Base-by-base conservation (phyloP, 495 filamentous ascomycete species). In the Melanomma pulvis-pyrius region DNA sequence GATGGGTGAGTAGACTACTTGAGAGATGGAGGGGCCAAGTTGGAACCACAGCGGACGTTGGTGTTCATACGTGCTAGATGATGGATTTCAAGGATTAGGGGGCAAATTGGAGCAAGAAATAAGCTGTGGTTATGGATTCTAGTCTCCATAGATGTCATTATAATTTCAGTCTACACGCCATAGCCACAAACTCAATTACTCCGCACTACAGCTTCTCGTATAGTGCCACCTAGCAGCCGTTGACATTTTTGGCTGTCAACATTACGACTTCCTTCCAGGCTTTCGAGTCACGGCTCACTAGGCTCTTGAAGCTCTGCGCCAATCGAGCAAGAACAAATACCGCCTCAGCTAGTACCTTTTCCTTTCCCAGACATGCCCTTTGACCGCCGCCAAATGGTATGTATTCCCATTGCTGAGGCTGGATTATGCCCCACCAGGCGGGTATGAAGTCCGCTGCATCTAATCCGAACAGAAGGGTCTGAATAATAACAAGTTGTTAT, bases 241-340 rank as follows among this genome's bases (percentile, higher is more conserved):
- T 63, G 13, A 58, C 68, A 32, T 59, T 73, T 36, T 71, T 73
- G 17, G 57, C 61, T 2, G 70, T 73, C 30, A 73, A 41, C 26
- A 57, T 61, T 22, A 73, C 24, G 46, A 68, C 48, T 22, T 63
- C 67, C 52, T 67, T 70, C 58, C 63, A 73, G n/a, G 32, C 49
- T 29, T 50, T 28, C 0, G 26, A 32, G 26, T 73, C 70, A 22
- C 59, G 21, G n/a, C 41, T 67, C 56, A 65, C 51, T 9, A 72
- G 29, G 22, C 17, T 51, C 34, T 58, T 49, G 34, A 61, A 61
- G 4, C 22, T 9, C 47, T 39, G 36, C 11, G 56, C 57, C 19
- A 72, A 29, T 17, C 69, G 30, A 1, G 61, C 51, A 34, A 72
- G 39, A 17, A 72, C 57, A 49, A 70, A 69, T 0, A 61, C 17